Conservation (phyloP, 306 rosid genomes). For the Vigna reflexopilosa region DNA sequence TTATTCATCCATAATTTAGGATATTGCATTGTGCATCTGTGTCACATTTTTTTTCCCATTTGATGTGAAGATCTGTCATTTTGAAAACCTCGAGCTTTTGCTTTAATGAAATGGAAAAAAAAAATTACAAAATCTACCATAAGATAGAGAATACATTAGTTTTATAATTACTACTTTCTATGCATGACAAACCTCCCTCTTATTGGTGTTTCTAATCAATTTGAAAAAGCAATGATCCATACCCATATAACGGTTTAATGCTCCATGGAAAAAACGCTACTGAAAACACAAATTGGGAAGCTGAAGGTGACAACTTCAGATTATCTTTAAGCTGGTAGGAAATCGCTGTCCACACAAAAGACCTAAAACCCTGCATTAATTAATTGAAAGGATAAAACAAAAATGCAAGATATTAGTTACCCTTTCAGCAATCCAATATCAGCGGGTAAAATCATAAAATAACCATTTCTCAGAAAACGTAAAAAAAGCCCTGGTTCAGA, state of each 20-base stretch:
- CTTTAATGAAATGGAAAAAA: neutral
- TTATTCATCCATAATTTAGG: neutral
- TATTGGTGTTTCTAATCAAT: constrained; percentile 3
- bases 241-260: constrained; percentile 91
- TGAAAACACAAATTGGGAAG: constrained; percentile 78
- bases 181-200: neutral
- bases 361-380: constrained; percentile 80
- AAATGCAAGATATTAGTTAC: constrained; percentile 21
- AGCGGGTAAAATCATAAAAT: constrained; percentile 1
- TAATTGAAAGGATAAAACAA: neutral
- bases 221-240: constrained; percentile 36
- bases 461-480: neutral
- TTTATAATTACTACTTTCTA: neutral
- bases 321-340: constrained; percentile 86
- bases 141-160: neutral
- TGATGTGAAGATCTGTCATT: constrained; percentile 19
- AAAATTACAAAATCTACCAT: constrained; percentile 2
- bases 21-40: neutral
- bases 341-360: constrained; percentile 90
- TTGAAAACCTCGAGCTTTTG: neutral
- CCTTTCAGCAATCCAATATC: constrained; percentile 12
- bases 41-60: constrained; percentile 15
- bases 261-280: constrained; percentile 89
- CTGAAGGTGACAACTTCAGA: constrained; percentile 79
- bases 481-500: neutral